Percentiles rank a stretch among this genome's conserved stretches.
phyloP scores from a whole-genome alignment of 176 grass and related monocot species.

The Bonia amplexicaulis region DNA sequence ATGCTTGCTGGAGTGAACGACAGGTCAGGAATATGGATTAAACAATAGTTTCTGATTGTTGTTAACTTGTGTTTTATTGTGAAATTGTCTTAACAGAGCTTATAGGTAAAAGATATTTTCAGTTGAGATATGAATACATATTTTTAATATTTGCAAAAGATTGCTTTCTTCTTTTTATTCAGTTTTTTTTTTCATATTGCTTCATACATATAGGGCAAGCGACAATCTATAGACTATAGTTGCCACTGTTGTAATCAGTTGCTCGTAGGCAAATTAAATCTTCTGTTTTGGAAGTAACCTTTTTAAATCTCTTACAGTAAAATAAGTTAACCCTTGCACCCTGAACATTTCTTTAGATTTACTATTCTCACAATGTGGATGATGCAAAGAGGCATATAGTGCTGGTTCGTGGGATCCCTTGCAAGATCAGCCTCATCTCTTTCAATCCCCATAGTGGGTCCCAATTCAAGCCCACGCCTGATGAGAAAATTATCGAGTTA shows the following conservation, averaged over 20 bases:
- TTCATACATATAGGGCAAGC: not conserved
- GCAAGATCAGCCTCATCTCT: constrained; percentile 92
- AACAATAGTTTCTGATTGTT: not conserved
- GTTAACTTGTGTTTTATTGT: not conserved
- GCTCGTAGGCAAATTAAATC: not conserved
- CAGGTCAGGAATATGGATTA: constrained; percentile 45
- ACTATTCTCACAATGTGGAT: constrained; percentile 48
- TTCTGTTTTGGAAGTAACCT: not conserved
- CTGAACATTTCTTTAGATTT: constrained; percentile 14
- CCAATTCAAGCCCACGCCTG: constrained; percentile 74
- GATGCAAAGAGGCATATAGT: constrained; percentile 81
- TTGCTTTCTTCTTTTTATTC: not conserved
- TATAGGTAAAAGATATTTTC: not conserved
- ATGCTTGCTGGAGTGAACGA: constrained; percentile 96
- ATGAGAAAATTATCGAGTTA: constrained; percentile 86
- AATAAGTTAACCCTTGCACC: not conserved
- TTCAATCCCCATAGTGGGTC: constrained; percentile 86
- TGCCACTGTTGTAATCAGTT: not conserved
- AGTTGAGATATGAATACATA: not conserved
- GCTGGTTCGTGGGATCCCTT: constrained; percentile 68
- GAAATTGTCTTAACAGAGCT: not conserved
- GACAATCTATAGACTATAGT: not conserved
- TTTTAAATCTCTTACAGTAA: not conserved
- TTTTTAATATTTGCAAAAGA: not conserved
- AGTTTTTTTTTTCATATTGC: not conserved